phyloP scores from a whole-genome alignment of 192 early-diverging fungal genomes.

The Rhizophagus prolifer region DNA sequence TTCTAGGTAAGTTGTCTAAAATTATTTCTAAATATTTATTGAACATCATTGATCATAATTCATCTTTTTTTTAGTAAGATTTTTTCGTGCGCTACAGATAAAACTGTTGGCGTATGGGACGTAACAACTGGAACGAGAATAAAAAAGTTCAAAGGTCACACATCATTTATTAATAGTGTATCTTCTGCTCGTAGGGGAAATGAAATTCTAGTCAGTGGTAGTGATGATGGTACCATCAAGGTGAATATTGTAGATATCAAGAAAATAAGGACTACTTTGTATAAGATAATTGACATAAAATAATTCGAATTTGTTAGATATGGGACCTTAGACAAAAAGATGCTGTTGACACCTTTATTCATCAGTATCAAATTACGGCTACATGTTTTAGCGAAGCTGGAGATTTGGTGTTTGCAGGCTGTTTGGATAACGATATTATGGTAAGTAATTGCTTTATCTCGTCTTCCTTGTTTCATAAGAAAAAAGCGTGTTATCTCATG shows the following conservation, averaged over 20 bases:
- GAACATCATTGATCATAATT: neutral
- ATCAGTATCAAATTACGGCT: conserved; percentile 74
- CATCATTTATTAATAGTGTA: conserved; percentile 77
- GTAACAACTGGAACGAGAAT: conserved; percentile 77
- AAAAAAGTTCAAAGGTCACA: conserved; percentile 79
- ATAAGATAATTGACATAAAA: neutral
- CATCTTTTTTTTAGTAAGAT: conserved; percentile 54
- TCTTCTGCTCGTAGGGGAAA: conserved; percentile 68
- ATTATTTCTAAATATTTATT: neutral
- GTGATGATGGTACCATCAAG: conserved; percentile 80
- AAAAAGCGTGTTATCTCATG: neutral
- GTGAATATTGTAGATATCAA: conserved; percentile 35
- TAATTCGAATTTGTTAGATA: conserved; percentile 32
- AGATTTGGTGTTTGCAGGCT: conserved; percentile 77
- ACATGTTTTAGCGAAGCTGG: conserved; percentile 73
- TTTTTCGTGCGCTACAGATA: conserved; percentile 83
- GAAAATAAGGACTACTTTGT: neutral
- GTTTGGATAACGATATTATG: conserved; percentile 88
- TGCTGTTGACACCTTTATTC: conserved; percentile 58
- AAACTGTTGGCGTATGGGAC: conserved; percentile 81
- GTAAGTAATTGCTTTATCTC: conserved; percentile 33
- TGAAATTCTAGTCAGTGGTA: conserved; percentile 78
- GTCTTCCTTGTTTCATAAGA: neutral
- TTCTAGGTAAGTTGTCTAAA: conserved; percentile 48
- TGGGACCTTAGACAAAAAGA: conserved; percentile 73